Conservation (phyloP, 495 filamentous ascomycete genomes). For the Cairneyella variabilis region DNA sequence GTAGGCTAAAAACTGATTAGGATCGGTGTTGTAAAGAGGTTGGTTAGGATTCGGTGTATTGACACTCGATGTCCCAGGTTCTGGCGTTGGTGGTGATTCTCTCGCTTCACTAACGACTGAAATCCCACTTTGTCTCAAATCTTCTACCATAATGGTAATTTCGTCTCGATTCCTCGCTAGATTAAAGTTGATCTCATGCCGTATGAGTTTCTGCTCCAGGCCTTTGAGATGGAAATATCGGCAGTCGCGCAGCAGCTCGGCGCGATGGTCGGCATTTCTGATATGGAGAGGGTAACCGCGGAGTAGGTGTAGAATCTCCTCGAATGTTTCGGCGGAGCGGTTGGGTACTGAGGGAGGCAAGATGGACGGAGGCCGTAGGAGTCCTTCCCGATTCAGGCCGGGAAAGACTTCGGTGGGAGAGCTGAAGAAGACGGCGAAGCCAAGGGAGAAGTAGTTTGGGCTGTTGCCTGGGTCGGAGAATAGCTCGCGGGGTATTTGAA, state of each 20-base stretch:
- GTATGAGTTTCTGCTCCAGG: slow-evolving; percentile 82
- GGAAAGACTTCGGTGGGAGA: slow-evolving; percentile 79
- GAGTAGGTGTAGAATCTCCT: slow-evolving; percentile 77
- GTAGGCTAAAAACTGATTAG: slow-evolving; percentile 39
- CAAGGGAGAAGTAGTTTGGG: slow-evolving; percentile 94
- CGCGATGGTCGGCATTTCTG: slow-evolving; percentile 71
- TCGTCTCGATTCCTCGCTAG: slow-evolving; percentile 61
- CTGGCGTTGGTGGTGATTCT: not conserved
- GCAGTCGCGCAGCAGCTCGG: slow-evolving; percentile 77
- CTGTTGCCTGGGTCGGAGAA: slow-evolving; percentile 82
- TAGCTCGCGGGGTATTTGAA: slow-evolving; percentile 85
- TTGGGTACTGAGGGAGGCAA: slow-evolving; percentile 76
- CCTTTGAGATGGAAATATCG: slow-evolving; percentile 92
- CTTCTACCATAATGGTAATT: slow-evolving; percentile 77
- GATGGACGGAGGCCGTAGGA: slow-evolving; percentile 89
- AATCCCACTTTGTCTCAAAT: slow-evolving; percentile 81
- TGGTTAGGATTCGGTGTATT: not conserved
- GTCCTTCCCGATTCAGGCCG: slow-evolving; percentile 69
- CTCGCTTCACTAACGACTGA: slow-evolving; percentile 51
- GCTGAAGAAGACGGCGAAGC: slow-evolving; percentile 86
- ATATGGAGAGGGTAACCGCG: slow-evolving; percentile 86
- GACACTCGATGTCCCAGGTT: not conserved
- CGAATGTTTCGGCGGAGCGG: slow-evolving; percentile 74
- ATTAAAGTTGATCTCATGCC: slow-evolving; percentile 75
- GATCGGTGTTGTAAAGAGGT: not conserved